phyloP scores from a whole-genome alignment of 129 eudicot genomes.

The Arctium minus region DNA sequence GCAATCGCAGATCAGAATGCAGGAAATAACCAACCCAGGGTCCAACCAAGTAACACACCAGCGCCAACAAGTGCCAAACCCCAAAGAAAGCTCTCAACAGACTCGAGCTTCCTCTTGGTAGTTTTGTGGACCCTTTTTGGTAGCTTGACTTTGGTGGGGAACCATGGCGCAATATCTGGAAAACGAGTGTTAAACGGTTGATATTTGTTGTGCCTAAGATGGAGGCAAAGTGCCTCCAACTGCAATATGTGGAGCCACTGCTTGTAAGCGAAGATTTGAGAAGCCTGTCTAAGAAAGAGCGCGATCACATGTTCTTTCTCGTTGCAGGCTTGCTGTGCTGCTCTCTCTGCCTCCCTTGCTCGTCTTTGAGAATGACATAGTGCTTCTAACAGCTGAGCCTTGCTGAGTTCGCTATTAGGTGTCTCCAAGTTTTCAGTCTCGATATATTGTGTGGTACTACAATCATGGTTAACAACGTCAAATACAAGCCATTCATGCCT shows the following conservation, averaged over 20 bases:
- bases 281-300: slow-evolving; percentile 60
- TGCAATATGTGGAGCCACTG: slow-evolving; percentile 63
- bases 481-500: not conserved
- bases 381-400: slow-evolving; percentile 53
- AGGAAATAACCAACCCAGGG: slow-evolving; percentile 56
- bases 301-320: slow-evolving; percentile 60
- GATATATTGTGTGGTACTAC: not conserved
- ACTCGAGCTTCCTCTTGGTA: slow-evolving; percentile 20
- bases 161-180: slow-evolving; percentile 34
- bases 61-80: slow-evolving; percentile 64
- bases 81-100: slow-evolving; percentile 36
- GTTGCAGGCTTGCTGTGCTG: slow-evolving; percentile 48
- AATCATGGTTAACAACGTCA: not conserved
- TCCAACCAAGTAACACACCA: slow-evolving; percentile 72
- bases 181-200: slow-evolving; percentile 15
- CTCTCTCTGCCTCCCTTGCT: slow-evolving; percentile 69
- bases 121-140: slow-evolving; percentile 20
- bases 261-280: slow-evolving; percentile 69
- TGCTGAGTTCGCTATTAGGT: slow-evolving; percentile 30
- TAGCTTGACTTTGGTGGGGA: slow-evolving; percentile 18
- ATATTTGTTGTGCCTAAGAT: slow-evolving; percentile 31
- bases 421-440: slow-evolving; percentile 18
- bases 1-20: not conserved
- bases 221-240: slow-evolving; percentile 30
- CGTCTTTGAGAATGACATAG: slow-evolving; percentile 77